Base-by-base conservation (phyloP, 2,329 filamentous ascomycete genomes). In the Eurotiales sp. region DNA sequence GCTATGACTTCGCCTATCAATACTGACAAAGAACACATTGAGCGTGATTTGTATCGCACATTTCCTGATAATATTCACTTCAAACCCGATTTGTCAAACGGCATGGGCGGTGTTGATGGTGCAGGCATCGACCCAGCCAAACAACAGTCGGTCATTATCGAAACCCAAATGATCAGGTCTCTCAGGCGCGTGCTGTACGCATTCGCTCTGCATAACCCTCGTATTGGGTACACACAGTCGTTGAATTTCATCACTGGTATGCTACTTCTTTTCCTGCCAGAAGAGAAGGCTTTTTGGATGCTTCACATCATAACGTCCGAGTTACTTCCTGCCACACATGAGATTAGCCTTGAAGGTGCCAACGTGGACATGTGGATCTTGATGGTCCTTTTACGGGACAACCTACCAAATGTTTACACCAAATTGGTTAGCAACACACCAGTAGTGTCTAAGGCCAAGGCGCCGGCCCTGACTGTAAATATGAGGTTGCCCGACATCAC, bases 31-130 rank as follows among this genome's bases (percentile, higher is more conserved):
- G 92, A 97, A 63, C 87, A 91, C 45, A 96, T 97, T 61, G 92
- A 97, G 72, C 85, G 92, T 43, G 92, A 97, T 68, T 76, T 97
- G 19, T 88, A 96, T 71, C 84, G 92, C 36, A 96, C 92, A 0
- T 97, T 96, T 63, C 92, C 92, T 0, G 92, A 97, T 72, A 96
- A 97, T 61, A 79, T 95, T 51, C 84, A 83, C 58, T 97, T 96
- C 73, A 93, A 93, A 62, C 87, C 89, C 7, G 72, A 80, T 55
- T 62, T 52, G 56, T 61, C 45, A 50, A 55, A 51, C 37, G 55
- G 58, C 49, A 43, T 48, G 21, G 54, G 51, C 22, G 44, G 46
- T 50, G 58, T 25, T 53, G 56, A 57, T 51, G 55, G 55, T 47
- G 57, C 64, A 36, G 56, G 69, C 58, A 66, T 64, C 58, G 72